Conservation (phyloP, 2,329 filamentous ascomycete species). For the Nemania sp. region DNA sequence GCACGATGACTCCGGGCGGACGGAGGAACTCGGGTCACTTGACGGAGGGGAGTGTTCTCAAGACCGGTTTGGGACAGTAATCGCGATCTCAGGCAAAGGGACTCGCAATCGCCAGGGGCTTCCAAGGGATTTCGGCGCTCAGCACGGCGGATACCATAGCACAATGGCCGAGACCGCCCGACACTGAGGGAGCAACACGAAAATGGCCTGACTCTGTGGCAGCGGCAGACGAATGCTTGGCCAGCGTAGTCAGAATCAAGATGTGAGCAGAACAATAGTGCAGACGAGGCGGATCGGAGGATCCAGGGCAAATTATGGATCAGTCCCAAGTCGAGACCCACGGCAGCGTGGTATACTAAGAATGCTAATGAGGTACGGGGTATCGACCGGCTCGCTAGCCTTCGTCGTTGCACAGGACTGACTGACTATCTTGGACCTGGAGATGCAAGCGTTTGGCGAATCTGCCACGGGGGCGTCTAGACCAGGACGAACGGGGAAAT, state of each 20-base stretch:
- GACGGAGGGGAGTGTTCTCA: slow-evolving; percentile 20
- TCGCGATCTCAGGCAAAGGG: slow-evolving; percentile 12
- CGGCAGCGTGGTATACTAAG: not conserved
- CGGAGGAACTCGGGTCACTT: slow-evolving; percentile 25
- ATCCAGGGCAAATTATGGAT: slow-evolving; percentile 26
- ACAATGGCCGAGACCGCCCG: slow-evolving; percentile 42
- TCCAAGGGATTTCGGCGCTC: slow-evolving; percentile 20
- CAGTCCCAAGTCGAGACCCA: not conserved
- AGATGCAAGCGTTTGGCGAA: slow-evolving; percentile 1
- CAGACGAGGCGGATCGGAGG: slow-evolving; percentile 4
- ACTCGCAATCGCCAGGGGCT: slow-evolving; percentile 22
- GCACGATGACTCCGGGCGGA: slow-evolving; percentile 19
- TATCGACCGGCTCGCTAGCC: slow-evolving; percentile 10
- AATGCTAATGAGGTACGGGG: not conserved
- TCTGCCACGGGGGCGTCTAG: slow-evolving; percentile 7
- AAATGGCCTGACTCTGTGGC: slow-evolving; percentile 39
- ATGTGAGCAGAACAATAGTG: not conserved
- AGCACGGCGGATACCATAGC: slow-evolving; percentile 31
- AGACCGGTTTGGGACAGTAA: slow-evolving; percentile 22
- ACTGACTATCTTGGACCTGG: not conserved
- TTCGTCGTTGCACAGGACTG: slow-evolving; percentile 22
- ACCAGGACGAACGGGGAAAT: slow-evolving; percentile 20
- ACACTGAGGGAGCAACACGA: slow-evolving; percentile 36
- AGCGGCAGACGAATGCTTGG: slow-evolving; percentile 27
- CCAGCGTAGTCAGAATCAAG: slow-evolving; percentile 18